Base-by-base conservation (phyloP, 2,329 filamentous ascomycete species). In the Xylariaceae sp. region DNA sequence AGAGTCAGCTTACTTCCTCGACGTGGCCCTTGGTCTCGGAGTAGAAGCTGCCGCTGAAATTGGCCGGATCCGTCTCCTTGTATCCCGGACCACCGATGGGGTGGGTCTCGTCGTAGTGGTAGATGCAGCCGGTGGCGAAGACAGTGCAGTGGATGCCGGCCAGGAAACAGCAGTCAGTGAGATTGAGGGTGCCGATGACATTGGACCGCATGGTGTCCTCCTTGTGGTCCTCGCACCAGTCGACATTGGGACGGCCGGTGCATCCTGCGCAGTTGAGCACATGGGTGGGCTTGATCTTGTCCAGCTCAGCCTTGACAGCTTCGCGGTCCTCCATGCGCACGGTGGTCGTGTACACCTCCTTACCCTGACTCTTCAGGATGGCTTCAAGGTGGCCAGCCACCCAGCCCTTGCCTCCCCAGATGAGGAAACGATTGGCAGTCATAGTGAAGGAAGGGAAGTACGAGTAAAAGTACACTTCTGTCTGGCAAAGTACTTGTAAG, bases 201-300 rank as follows among this genome's bases (percentile, higher is more conserved):
- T 89, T 89, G 71, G 82, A 86, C 60, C 85, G 80, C 69, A 88
- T 81, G 5, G 86, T 88, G 57, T 82, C 81, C 72, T 86, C 81
- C 74, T 83, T 86, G 76, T 88, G 81, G 69, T 86, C 83, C 74
- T 89, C 86, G 68, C 86, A 88, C 85, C 85, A 88, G 74, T 88
- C 86, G 70, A 88, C 84, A 64, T 88, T 88, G 63, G 85, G 85
- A 23, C 84, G 78, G 53, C 86, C 86, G 2, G 85, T 88, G 69
- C 80, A 84, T 62, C 85, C 86, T 52, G 86, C 86, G 61, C 81
- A 83, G 72, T 88, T 88, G 54, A 88, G 74, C 58, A 88, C 84
- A 68, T 88, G 84, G 2, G 84, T 88, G 18, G 86, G 86, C 72
- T 82, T 81, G 71, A 85, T 74, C 54, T 75, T 76, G 53, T 84